Percentiles rank a stretch among this genome's conserved stretches.
These are phyloP conservation scores for Apiotrichum montevideense DNA, from an alignment of 1,284 basidiomycete species.

Conservation along the genomic window DNA sequence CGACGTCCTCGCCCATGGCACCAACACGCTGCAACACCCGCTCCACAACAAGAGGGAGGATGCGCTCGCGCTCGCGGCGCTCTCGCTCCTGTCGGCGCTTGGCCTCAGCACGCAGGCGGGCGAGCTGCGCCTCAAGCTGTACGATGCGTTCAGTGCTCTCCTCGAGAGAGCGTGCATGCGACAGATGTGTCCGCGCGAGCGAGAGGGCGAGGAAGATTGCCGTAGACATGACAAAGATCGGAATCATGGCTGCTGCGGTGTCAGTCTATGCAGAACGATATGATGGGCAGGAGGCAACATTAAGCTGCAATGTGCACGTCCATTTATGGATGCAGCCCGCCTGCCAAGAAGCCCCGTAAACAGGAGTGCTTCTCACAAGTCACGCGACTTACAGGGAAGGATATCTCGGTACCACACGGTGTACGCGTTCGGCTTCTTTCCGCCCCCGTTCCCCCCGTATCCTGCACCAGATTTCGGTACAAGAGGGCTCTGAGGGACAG, in stretches of 20 bases:
- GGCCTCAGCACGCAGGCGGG: slow-evolving; percentile 24
- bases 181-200: slow-evolving; percentile 37
- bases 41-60: slow-evolving; percentile 41
- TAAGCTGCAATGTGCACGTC: not conserved
- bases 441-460: not conserved
- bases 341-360: too few relatives aligned
- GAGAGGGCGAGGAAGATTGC: slow-evolving; percentile 43
- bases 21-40: slow-evolving; percentile 41
- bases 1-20: slow-evolving; percentile 24
- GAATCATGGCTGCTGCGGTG: slow-evolving; percentile 40
- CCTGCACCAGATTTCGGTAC: slow-evolving; percentile 2
- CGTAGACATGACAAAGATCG: slow-evolving; percentile 43
- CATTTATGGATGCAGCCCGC: not conserved
- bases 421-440: slow-evolving; percentile 19
- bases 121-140: slow-evolving; percentile 38
- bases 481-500: slow-evolving; percentile 11
- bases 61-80: slow-evolving; percentile 37
- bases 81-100: slow-evolving; percentile 27
- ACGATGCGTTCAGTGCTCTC: slow-evolving; percentile 35
- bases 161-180: slow-evolving; percentile 33
- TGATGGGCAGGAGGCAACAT: too few relatives aligned
- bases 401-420: slow-evolving; percentile 42
- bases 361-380: too few relatives aligned
- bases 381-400: slow-evolving; percentile 30
- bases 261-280: not conserved